Percentiles rank a stretch among this genome's conserved stretches.
Conservation (phyloP, 345 rosid genomes). For the Eucalyptus viminalis region DNA sequence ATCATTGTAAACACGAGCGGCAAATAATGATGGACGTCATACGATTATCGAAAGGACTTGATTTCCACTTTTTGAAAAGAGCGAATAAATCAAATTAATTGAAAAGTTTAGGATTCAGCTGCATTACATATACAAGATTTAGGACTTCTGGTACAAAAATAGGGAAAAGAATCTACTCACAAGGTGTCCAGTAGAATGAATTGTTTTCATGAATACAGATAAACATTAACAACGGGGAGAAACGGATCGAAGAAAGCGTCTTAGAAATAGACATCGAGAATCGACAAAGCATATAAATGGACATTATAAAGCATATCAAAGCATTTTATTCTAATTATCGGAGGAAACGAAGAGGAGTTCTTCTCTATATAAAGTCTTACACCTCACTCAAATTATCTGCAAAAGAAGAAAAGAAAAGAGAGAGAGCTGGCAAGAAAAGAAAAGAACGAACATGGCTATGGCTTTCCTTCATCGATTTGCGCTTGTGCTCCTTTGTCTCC, state of each 20-base stretch:
- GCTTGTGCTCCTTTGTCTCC: neutral
- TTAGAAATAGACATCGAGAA: neutral
- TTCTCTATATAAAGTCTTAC: neutral
- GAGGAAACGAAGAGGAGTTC: neutral
- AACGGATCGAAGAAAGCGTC: neutral
- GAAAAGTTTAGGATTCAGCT: neutral
- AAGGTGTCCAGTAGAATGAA: neutral
- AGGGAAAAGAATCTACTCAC: neutral
- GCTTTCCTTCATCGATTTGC: neutral
- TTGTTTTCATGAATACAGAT: neutral
- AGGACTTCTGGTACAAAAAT: neutral
- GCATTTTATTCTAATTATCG: neutral
- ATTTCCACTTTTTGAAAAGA: neutral
- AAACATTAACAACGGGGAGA: neutral
- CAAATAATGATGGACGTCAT: neutral
- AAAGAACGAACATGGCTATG: neutral
- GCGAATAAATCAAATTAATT: neutral
- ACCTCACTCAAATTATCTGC: neutral
- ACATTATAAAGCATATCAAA: neutral
- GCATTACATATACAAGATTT: neutral
- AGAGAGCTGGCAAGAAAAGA: neutral
- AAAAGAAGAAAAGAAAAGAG: neutral
- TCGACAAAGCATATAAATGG: neutral
- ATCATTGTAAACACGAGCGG: neutral
- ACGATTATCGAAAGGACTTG: neutral